These are phyloP conservation scores for Afroboletus lepidellus DNA, from an alignment of 1,284 basidiomycete genomes.

Conservation along the genomic window DNA sequence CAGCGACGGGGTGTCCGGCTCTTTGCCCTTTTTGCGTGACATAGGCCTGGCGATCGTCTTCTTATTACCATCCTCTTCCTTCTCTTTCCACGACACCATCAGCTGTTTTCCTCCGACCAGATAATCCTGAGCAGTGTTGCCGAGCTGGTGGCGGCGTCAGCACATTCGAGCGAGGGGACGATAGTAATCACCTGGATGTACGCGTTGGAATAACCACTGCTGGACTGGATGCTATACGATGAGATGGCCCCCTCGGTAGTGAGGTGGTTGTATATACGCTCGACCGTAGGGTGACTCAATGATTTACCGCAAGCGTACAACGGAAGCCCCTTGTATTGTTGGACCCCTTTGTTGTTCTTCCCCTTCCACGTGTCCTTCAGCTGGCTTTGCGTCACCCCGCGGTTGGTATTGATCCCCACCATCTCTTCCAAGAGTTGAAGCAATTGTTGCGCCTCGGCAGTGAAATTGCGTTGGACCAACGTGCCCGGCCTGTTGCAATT, in stretches of 20 bases:
- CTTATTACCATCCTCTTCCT: constrained; percentile 21
- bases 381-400: constrained; percentile 47
- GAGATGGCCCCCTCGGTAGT: constrained; percentile 40
- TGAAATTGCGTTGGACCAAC: constrained; percentile 50
- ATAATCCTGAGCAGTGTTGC: constrained; percentile 26
- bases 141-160: constrained; percentile 21
- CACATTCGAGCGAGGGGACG: background rate
- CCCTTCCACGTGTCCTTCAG: constrained; percentile 65
- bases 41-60: constrained; percentile 10
- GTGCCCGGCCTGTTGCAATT: constrained; percentile 61
- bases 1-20: constrained; percentile 2
- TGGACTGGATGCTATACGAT: constrained; percentile 38
- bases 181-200: constrained; percentile 28
- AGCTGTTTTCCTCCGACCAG: constrained; percentile 17
- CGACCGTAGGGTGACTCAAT: constrained; percentile 49
- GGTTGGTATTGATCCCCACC: constrained; percentile 25
- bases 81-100: constrained; percentile 30
- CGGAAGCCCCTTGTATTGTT: constrained; percentile 48
- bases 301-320: constrained; percentile 56
- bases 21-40: constrained; percentile 26
- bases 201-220: constrained; percentile 35
- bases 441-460: constrained; percentile 47
- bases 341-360: constrained; percentile 44
- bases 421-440: constrained; percentile 54
- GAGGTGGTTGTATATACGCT: constrained; percentile 60